Percentiles rank a stretch among this genome's conserved stretches.
Conservation (phyloP, 1,284 basidiomycete genomes). For the Ganoderma sp. region DNA sequence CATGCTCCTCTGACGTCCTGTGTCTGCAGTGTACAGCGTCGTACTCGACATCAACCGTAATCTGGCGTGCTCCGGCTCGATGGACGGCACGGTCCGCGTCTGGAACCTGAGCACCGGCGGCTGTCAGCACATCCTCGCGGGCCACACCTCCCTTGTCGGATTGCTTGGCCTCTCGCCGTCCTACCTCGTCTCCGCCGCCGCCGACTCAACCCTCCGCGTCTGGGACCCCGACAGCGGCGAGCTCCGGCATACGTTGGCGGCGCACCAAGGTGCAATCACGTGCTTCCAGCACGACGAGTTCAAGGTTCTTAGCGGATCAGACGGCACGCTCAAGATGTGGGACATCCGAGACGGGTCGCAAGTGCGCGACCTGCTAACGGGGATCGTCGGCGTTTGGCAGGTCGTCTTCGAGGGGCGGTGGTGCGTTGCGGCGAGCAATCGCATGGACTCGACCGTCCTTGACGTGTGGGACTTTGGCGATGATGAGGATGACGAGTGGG, state of each 20-base stretch:
- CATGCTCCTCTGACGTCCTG: neutral
- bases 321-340: constrained; percentile 98
- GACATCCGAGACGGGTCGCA: constrained; percentile 85
- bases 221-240: constrained; percentile 90
- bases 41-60: constrained; percentile 85
- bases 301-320: constrained; percentile 92
- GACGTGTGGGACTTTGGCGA: constrained; percentile 88
- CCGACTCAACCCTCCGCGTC: constrained; percentile 89
- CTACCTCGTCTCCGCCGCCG: constrained; percentile 90
- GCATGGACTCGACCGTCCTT: constrained; percentile 76
- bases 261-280: constrained; percentile 93
- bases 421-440: constrained; percentile 91
- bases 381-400: constrained; percentile 94
- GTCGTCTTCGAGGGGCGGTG: constrained; percentile 92
- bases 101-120: constrained; percentile 87
- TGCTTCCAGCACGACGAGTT: constrained; percentile 98
- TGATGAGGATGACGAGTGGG: constrained; percentile 62
- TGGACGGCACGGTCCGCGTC: constrained; percentile 94
- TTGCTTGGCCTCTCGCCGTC: constrained; percentile 87
- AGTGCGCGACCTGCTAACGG: constrained; percentile 85
- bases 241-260: constrained; percentile 79
- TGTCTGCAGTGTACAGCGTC: constrained; percentile 81
- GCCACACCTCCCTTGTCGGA: constrained; percentile 89
- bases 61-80: constrained; percentile 92
- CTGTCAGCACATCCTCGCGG: constrained; percentile 80